Conservation (phyloP, 345 rosid genomes). For the Eucalyptus regnans region DNA sequence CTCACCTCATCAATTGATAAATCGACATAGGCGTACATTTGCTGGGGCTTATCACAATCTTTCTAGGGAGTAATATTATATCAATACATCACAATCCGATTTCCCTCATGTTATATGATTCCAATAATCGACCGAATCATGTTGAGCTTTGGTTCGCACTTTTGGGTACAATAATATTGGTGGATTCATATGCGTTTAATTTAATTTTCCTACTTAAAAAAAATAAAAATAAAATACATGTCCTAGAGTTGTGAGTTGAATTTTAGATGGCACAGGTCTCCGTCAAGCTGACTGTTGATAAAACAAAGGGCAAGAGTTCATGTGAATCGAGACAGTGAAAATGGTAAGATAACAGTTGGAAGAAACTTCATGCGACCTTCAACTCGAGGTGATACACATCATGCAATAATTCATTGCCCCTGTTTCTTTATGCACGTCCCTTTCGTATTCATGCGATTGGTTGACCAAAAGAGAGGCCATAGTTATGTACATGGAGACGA, state of each 20-base stretch:
- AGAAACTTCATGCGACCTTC: background rate
- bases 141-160: background rate
- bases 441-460: background rate
- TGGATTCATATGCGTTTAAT: background rate
- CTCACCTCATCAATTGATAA: background rate
- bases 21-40: background rate
- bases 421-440: background rate
- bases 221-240: background rate
- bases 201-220: background rate
- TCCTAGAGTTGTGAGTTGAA: background rate
- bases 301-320: background rate
- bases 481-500: background rate
- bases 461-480: background rate
- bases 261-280: background rate
- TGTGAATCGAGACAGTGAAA: background rate
- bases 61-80: background rate
- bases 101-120: background rate
- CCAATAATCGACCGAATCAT: background rate
- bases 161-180: background rate
- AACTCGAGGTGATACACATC: background rate
- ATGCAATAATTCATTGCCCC: background rate
- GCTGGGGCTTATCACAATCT: background rate
- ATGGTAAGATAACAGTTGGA: background rate
- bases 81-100: background rate
- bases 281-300: background rate